Conservation (phyloP, 345 rosid species). For the Physaria fendleri region DNA sequence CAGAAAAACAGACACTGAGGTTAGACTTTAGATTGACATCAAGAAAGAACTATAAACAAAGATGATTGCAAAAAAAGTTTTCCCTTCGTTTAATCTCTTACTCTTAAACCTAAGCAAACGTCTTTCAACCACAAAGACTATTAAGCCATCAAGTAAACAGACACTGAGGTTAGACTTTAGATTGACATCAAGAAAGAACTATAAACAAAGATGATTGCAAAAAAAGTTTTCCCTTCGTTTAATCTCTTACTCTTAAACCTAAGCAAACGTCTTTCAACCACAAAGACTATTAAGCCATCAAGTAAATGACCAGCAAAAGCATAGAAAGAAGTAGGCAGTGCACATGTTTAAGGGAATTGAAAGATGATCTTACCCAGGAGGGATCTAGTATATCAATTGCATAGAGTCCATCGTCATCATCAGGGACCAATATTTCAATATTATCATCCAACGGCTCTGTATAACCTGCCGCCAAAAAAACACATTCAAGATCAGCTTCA, state of each 20-base stretch:
- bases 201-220: background rate
- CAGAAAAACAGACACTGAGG: background rate
- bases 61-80: background rate
- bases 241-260: background rate
- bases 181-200: background rate
- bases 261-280: too few relatives aligned
- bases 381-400: constrained; percentile 85
- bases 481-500: constrained; percentile 12
- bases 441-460: constrained; percentile 59
- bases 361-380: constrained; percentile 46
- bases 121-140: too few relatives aligned
- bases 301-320: background rate
- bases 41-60: background rate
- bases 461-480: constrained; percentile 46
- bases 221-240: background rate
- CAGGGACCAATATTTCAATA: constrained; percentile 67
- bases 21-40: background rate
- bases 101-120: background rate
- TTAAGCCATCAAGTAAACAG: background rate
- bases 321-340: background rate
- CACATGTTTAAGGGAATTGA: background rate
- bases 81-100: background rate
- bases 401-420: constrained; percentile 78
- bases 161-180: background rate
- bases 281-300: too few relatives aligned